These are phyloP conservation scores for Blastomyces parvus DNA, from an alignment of 2,329 filamentous ascomycete genomes.

Conservation along the genomic window DNA sequence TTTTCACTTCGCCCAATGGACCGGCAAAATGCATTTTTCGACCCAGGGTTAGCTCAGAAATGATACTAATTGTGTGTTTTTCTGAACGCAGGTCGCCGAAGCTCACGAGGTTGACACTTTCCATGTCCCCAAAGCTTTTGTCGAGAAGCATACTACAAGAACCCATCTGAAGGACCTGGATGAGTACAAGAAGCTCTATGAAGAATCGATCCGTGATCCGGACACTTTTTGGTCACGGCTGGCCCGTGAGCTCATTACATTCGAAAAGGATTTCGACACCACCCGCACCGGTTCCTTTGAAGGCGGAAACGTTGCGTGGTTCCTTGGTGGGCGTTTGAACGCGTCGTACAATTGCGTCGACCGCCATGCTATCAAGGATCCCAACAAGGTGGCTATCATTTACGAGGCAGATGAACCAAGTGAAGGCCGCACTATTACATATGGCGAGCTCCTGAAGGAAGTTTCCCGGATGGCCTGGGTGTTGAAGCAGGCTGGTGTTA, in stretches of 20 bases:
- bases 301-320: slow-evolving; percentile 86
- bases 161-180: slow-evolving; percentile 52
- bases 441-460: slow-evolving; percentile 83
- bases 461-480: slow-evolving; percentile 81
- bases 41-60: neutral
- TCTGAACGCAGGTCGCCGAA: slow-evolving; percentile 38
- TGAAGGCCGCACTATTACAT: slow-evolving; percentile 83
- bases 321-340: slow-evolving; percentile 85
- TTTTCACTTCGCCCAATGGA: neutral
- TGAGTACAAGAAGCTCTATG: slow-evolving; percentile 56
- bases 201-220: slow-evolving; percentile 81
- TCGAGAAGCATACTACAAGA: slow-evolving; percentile 50
- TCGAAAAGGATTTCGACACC: slow-evolving; percentile 86
- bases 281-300: slow-evolving; percentile 66
- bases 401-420: slow-evolving; percentile 91
- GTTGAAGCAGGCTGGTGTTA: slow-evolving; percentile 88
- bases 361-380: slow-evolving; percentile 90
- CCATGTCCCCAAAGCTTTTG: slow-evolving; percentile 50
- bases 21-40: neutral
- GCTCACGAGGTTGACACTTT: slow-evolving; percentile 42
- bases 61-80: neutral
- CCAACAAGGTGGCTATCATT: slow-evolving; percentile 89
- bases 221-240: slow-evolving; percentile 80
- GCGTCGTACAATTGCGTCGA: slow-evolving; percentile 97
- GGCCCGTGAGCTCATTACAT: slow-evolving; percentile 81